phyloP scores from a whole-genome alignment of 2,329 filamentous ascomycete species.

The Aspergillus pseudoterreus region DNA sequence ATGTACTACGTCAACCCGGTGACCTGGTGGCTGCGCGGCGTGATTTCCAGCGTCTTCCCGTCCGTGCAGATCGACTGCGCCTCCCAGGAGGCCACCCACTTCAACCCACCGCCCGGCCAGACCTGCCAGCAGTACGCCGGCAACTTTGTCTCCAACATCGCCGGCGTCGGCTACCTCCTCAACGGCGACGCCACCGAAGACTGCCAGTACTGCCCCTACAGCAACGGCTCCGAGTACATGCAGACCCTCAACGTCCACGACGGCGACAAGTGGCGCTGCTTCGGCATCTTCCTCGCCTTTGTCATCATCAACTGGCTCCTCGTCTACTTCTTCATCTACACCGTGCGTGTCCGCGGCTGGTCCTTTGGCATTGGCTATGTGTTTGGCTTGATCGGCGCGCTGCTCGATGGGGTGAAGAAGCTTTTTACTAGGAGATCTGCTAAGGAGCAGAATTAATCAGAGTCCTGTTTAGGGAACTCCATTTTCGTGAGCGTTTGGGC shows the following conservation, averaged over 20 bases:
- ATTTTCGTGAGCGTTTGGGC: no score
- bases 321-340: conserved; percentile 75
- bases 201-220: conserved; percentile 70
- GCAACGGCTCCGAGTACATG: conserved; percentile 64
- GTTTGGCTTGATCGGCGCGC: conserved; percentile 48
- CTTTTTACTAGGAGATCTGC: conserved; percentile 21
- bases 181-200: conserved; percentile 55
- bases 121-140: conserved; percentile 65
- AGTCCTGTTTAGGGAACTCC: no score
- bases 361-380: conserved; percentile 63
- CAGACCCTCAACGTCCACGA: conserved; percentile 52
- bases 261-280: conserved; percentile 66
- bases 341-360: conserved; percentile 66
- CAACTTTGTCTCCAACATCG: conserved; percentile 50
- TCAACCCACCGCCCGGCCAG: conserved; percentile 61
- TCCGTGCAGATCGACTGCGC: conserved; percentile 51
- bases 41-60: conserved; percentile 61
- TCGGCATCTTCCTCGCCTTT: conserved; percentile 70
- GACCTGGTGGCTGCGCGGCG: conserved; percentile 69
- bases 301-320: conserved; percentile 67
- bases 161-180: conserved; percentile 58
- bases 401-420: conserved; percentile 30
- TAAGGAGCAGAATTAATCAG: conserved; percentile 12
- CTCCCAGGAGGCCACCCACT: conserved; percentile 57
- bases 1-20: conserved; percentile 65